phyloP scores from a whole-genome alignment of 73 alveolate genomes.

The Tetrahymena elliotti region DNA sequence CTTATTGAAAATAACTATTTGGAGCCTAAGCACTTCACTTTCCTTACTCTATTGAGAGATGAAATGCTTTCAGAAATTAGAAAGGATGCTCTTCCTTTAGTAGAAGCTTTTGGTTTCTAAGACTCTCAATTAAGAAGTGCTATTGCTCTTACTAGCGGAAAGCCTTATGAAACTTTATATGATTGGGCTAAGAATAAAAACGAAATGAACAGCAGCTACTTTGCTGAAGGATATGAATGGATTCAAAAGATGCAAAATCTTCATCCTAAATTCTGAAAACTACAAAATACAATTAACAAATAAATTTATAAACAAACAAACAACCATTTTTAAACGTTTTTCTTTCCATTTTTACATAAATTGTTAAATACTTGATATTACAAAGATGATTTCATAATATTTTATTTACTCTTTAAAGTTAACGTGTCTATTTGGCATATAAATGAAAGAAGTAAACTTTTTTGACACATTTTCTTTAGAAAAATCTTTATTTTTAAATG shows the following conservation, averaged over 20 bases:
- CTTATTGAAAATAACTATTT: not conserved
- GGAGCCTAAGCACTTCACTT: not conserved
- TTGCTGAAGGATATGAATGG: not conserved
- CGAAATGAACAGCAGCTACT: not conserved
- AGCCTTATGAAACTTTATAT: not conserved
- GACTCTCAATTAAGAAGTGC: not conserved
- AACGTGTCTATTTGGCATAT: not conserved
- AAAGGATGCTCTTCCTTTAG: not conserved
- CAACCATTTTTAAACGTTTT: not conserved
- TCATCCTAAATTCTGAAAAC: not conserved
- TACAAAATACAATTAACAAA: not conserved
- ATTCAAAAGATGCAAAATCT: not conserved
- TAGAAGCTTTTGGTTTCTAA: not conserved
- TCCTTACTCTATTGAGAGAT: not conserved
- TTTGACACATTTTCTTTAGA: not conserved
- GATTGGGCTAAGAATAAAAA: not conserved
- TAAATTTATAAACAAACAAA: not conserved
- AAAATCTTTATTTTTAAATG: not conserved
- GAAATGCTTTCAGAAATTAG: not conserved
- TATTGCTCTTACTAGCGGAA: not conserved
- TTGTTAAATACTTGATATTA: not conserved
- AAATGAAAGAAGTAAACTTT: not conserved
- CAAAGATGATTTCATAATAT: not conserved
- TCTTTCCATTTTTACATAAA: not conserved
- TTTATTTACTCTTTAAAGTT: no score